A percentile compares a stretch with the other conserved stretches of the same genome.
Evolutionary conservation across 2,329 filamentous ascomycete genomes (phyloP).

Genomic region (Xylogone sp.): DNA sequence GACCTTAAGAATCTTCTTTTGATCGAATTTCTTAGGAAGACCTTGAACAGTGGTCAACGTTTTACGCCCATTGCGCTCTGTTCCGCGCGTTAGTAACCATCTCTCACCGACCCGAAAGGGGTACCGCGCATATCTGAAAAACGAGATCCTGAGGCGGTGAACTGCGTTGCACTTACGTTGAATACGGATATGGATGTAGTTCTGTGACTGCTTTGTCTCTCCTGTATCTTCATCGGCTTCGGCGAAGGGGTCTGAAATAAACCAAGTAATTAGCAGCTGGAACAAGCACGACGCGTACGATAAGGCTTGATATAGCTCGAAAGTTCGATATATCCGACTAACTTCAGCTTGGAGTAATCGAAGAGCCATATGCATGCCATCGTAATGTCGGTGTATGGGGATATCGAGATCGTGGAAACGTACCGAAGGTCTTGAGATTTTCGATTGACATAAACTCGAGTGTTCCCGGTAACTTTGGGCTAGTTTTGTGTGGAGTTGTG

Average conservation of each 20-base stretch:
- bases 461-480: constrained; percentile 47
- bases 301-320: constrained; percentile 8
- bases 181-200: constrained; percentile 99
- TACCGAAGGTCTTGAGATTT: constrained; percentile 96
- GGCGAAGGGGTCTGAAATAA: constrained; percentile 90
- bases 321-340: neutral
- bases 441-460: constrained; percentile 97
- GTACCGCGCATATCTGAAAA: too few species aligned
- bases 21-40: constrained; percentile 97
- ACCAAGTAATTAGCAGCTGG: constrained; percentile 15
- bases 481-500: constrained; percentile 14
- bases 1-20: constrained; percentile 99
- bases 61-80: constrained; percentile 99
- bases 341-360: neutral
- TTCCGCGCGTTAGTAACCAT: constrained; percentile 36
- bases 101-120: constrained; percentile 8
- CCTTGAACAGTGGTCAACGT: constrained; percentile 99
- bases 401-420: constrained; percentile 28
- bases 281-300: constrained; percentile 6
- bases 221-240: constrained; percentile 99
- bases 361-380: neutral
- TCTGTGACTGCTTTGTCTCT: constrained; percentile 91
- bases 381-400: neutral
- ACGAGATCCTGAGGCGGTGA: neutral
- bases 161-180: constrained; percentile 68